Evolutionary conservation across 1,284 basidiomycete species (phyloP).

Genomic region (Apiotrichum sp.): DNA sequence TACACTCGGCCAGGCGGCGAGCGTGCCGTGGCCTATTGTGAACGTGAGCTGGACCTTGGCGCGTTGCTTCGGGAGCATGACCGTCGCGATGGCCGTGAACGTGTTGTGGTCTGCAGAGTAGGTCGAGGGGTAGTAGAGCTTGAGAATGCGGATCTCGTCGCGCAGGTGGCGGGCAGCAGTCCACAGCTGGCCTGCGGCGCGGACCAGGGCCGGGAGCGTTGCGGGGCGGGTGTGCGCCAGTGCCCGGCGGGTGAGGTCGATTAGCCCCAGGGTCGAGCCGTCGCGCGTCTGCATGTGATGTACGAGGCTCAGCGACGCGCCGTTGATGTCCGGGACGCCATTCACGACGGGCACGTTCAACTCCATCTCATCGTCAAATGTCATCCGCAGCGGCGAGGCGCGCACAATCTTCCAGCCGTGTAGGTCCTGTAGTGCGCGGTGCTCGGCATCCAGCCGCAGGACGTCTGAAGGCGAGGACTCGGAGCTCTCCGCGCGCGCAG

Average conservation of each 20-base stretch:
- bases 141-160: constrained; percentile 62
- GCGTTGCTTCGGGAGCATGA: constrained; percentile 50
- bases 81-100: constrained; percentile 43
- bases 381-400: constrained; percentile 59
- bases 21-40: constrained; percentile 37
- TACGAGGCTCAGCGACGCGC: constrained; percentile 44
- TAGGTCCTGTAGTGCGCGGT: constrained; percentile 65
- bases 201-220: constrained; percentile 55
- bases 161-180: constrained; percentile 65
- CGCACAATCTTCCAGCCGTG: constrained; percentile 62
- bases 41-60: constrained; percentile 60
- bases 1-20: constrained; percentile 61
- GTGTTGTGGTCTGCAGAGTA: constrained; percentile 43
- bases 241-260: constrained; percentile 42
- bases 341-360: constrained; percentile 63
- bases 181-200: constrained; percentile 64
- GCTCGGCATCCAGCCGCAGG: constrained; percentile 62
- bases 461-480: constrained; percentile 72
- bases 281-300: constrained; percentile 39
- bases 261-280: constrained; percentile 31
- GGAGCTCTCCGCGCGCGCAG: constrained; percentile 60
- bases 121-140: constrained; percentile 65
- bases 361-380: constrained; percentile 60
- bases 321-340: constrained; percentile 52
- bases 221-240: not conserved